phyloP scores from a whole-genome alignment of 1,284 basidiomycete species.

The Neonothopanus nambi region DNA sequence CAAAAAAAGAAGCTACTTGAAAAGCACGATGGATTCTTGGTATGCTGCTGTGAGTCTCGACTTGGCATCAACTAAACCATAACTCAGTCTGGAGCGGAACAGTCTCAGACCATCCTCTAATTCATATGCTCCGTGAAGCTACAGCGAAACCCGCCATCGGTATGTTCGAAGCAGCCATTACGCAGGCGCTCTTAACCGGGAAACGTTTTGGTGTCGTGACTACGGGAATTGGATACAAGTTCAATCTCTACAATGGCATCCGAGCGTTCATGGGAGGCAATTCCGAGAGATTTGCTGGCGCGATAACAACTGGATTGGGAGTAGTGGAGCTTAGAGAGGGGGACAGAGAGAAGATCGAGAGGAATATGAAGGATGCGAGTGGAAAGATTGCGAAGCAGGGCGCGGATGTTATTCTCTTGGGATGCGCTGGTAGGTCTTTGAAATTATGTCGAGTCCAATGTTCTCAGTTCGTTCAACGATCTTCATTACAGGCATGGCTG shows the following conservation, averaged over 20 bases:
- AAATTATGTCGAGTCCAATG: too few species aligned
- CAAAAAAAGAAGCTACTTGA: constrained; percentile 24
- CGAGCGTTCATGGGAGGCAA: constrained; percentile 32
- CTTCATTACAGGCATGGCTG: constrained; percentile 30
- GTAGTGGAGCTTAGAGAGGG: constrained; percentile 35
- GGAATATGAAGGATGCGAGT: constrained; percentile 28
- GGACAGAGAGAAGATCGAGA: constrained; percentile 28
- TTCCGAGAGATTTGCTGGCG: constrained; percentile 33
- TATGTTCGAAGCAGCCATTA: constrained; percentile 35
- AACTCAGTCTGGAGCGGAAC: not conserved
- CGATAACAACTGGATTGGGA: constrained; percentile 30
- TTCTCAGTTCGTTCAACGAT: too few species aligned
- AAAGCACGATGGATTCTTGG: constrained; percentile 35
- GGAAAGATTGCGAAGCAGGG: constrained; percentile 28
- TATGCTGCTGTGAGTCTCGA: constrained; percentile 35
- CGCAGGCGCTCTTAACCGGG: constrained; percentile 32
- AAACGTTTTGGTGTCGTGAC: constrained; percentile 36
- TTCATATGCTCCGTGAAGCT: constrained; percentile 33
- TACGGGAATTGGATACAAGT: constrained; percentile 35
- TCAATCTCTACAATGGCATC: constrained; percentile 32
- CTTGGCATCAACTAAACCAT: too few species aligned
- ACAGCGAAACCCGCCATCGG: constrained; percentile 32
- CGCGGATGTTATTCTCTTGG: constrained; percentile 35
- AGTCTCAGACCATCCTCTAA: constrained; percentile 39
- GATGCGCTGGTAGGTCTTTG: constrained; percentile 29